Percentiles rank a stretch among this genome's conserved stretches.
phyloP scores from a whole-genome alignment of 371 early-diverging fungal species.

The Mucor racemosus region DNA sequence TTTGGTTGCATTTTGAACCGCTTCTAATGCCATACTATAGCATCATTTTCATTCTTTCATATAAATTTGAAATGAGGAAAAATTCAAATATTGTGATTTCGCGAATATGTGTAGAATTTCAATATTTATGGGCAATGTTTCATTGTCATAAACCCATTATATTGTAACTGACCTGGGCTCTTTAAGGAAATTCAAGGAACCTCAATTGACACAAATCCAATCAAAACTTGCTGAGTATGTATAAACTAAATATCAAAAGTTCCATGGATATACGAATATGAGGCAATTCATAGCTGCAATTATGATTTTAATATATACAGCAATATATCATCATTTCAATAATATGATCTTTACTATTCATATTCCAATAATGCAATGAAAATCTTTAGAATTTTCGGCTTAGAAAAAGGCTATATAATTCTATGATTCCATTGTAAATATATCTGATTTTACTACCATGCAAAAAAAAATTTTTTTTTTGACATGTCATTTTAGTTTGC shows the following conservation, averaged over 20 bases:
- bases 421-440: neutral
- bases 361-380: neutral
- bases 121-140: constrained; percentile 6
- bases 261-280: neutral
- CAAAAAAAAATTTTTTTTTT: neutral
- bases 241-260: neutral
- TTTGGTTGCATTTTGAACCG: neutral
- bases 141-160: neutral
- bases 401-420: constrained; percentile 2
- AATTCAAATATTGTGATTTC: neutral
- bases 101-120: neutral
- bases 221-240: neutral
- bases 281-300: neutral
- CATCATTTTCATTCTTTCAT: neutral
- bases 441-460: no score
- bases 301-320: neutral
- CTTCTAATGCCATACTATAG: neutral
- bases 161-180: constrained; percentile 1
- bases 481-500: neutral
- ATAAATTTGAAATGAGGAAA: neutral
- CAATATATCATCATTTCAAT: neutral
- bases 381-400: neutral
- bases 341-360: neutral
- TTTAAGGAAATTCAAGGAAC: constrained; percentile 7
- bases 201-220: constrained; percentile 9